Conservation (phyloP, 164 flowering plant genomes). For the Pachysandra terminalis region DNA sequence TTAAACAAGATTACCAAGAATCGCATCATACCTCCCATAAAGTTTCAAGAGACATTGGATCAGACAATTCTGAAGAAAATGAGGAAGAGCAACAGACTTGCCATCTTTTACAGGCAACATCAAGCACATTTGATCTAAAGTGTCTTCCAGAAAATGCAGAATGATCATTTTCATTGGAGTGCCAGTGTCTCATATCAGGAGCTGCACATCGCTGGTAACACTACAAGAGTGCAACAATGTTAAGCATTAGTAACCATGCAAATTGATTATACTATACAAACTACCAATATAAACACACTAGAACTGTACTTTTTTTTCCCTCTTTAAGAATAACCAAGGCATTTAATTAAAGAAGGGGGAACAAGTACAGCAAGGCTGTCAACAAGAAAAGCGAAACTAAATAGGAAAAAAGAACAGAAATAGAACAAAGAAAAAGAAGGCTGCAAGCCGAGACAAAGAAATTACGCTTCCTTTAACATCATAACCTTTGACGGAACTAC, state of each 20-base stretch:
- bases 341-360: too few relatives aligned
- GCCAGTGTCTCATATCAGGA: conserved; percentile 28
- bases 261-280: neutral
- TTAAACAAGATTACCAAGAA: neutral
- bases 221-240: conserved; percentile 11
- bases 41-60: conserved; percentile 61
- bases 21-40: conserved; percentile 80
- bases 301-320: too few relatives aligned
- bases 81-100: conserved; percentile 44
- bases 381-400: too few relatives aligned
- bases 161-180: conserved; percentile 27
- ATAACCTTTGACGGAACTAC: too few relatives aligned
- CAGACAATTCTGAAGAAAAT: conserved; percentile 35
- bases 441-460: too few relatives aligned
- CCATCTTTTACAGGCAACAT: conserved; percentile 47
- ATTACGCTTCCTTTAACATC: too few relatives aligned
- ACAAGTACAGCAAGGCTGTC: too few relatives aligned
- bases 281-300: neutral
- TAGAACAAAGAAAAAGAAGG: too few relatives aligned
- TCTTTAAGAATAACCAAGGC: too few relatives aligned
- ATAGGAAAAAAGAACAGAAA: neutral
- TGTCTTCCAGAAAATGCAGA: conserved; percentile 23
- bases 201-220: conserved; percentile 46
- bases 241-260: neutral
- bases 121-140: conserved; percentile 26